Evolutionary conservation across 768 basidiomycete species (phyloP), one percentile per base, ranked within the genome.

Genomic region (Xerocomellus amylosporus): DNA sequence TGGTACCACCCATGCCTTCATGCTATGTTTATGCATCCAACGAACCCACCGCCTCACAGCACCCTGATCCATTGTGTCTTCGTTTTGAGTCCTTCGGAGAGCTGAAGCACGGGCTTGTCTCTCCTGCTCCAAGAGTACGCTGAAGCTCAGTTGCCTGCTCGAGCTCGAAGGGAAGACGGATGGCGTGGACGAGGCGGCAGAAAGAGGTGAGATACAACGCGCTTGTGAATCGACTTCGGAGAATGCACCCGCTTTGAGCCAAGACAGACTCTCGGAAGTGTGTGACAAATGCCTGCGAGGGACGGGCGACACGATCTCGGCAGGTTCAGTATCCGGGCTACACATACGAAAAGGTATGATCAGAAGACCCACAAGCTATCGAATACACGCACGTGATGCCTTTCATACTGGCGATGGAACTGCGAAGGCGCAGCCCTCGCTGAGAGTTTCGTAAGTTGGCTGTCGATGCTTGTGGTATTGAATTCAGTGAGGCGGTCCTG

Each of bases 11-110:
- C 80, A 87, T 2, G 67, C 63, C 60, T 78, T 84, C 66, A 88
- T 66, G 17, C 77, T 79, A 33, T 80, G 75, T 58, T 79, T 85
- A 57, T 90, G 87, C 87, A 92, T 88, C 88, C 87, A 93, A 40
- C 85, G 77, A 37, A 89, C 74, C 85, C 85, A 89, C 40, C 85
- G 66, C 58, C 79, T 75, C 12, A 77, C 87, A 70, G 83, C 77
- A 31, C 78, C 74, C 5, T 58, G 60, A 45, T 74, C 71, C 34
- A 56, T 59, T 4, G 52, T 51, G 9, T 51, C 50, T 17, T 63
- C 67, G 12, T 52, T 52, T 31, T 58, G 61, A 19, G 38, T 45
- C 31, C 54, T 63, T 28, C 34, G 38, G 28, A 58, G 55, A 7
- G 74, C 51, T 4, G 43, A 24, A 8, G 38, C 56, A 15, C 52